phyloP scores from a whole-genome alignment of 164 flowering plant genomes.

The Dillenia turbinata region DNA sequence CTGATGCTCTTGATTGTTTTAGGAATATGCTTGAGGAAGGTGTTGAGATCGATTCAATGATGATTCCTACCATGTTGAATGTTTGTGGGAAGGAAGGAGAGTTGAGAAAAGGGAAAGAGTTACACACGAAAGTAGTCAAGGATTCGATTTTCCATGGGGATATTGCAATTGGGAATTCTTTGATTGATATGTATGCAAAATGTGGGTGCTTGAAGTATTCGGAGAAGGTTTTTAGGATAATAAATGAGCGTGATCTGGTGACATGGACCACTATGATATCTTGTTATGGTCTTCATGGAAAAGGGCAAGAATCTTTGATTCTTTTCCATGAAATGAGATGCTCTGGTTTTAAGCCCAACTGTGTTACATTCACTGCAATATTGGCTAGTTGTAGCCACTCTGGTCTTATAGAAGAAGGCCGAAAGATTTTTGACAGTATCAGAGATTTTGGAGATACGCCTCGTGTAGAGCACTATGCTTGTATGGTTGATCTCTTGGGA shows the following conservation, averaged over 20 bases:
- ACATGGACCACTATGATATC: conserved; percentile 65
- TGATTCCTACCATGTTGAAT: conserved; percentile 41
- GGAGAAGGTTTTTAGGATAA: conserved; percentile 31
- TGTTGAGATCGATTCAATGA: conserved; percentile 33
- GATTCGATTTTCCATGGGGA: conserved; percentile 22
- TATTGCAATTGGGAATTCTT: conserved; percentile 36
- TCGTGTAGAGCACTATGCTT: conserved; percentile 48
- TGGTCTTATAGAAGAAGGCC: conserved; percentile 46
- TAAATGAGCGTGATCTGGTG: conserved; percentile 31
- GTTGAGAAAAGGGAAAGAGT: conserved; percentile 48
- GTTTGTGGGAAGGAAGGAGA: conserved; percentile 47
- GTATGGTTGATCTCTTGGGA: conserved; percentile 60
- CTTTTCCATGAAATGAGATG: conserved; percentile 40
- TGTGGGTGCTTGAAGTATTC: conserved; percentile 19
- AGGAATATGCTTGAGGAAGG: conserved; percentile 35
- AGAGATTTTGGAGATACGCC: conserved; percentile 35
- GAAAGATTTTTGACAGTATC: conserved; percentile 37
- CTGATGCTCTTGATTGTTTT: conserved; percentile 35
- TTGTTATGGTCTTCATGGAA: conserved; percentile 55
- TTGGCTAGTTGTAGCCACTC: conserved; percentile 57
- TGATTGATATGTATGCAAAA: conserved; percentile 26
- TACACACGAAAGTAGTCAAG: conserved; percentile 42
- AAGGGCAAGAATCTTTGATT: conserved; percentile 40
- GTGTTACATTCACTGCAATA: conserved; percentile 47
- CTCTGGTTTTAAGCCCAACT: conserved; percentile 37